Evolutionary conservation across 1,284 basidiomycete species (phyloP), one percentile per base, ranked within the genome.

Genomic region (Naganishia sp.): DNA sequence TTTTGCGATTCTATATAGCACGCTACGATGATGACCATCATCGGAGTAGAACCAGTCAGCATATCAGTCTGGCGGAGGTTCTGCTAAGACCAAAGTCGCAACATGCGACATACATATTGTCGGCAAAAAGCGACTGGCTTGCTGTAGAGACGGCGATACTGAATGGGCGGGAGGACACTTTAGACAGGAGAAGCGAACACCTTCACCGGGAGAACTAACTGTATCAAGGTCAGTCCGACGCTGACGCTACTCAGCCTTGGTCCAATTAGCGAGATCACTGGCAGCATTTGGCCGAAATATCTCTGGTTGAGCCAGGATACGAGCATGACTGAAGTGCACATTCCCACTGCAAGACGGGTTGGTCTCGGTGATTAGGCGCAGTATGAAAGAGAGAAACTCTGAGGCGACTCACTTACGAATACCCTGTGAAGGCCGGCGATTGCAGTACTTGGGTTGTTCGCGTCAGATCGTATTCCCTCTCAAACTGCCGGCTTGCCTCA

Each of bases 221-320:
- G 61, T 32, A 53, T 53, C n/a, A 63, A 41, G 1, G 61, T 63
- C n/a, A 52, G n/a, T 13, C 61, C 61, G 1, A 63, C 61, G 28
- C 61, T 63, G 17, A 63, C 35, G 9, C 46, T 50, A 42, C 51
- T 63, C 3, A 53, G 32, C 9, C 61, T 35, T 11, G 61, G 61
- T 21, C 61, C 61, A 25, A 63, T 53, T 15, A 63, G 25, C 2
- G 61, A 53, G 23, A 61, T 50, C 18, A 63, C 10, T 3, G 50
- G 50, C 3, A 63, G 11, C 28, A 28, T 35, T 32, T 52, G 52
- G 2, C 61, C 61, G 18, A 43, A 54, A 25, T 63, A 63, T 28
- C 61, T n/a, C 32, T 63, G 35, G 25, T 63, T 63, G 18, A 25
- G 17, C 15, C 25, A n/a, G 4, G 61, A 63, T 0, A 63, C 61